A percentile compares a stretch with the other conserved stretches of the same genome.
phyloP scores from a whole-genome alignment of 140 eudicot species.

The Bidens hawaiensis region DNA sequence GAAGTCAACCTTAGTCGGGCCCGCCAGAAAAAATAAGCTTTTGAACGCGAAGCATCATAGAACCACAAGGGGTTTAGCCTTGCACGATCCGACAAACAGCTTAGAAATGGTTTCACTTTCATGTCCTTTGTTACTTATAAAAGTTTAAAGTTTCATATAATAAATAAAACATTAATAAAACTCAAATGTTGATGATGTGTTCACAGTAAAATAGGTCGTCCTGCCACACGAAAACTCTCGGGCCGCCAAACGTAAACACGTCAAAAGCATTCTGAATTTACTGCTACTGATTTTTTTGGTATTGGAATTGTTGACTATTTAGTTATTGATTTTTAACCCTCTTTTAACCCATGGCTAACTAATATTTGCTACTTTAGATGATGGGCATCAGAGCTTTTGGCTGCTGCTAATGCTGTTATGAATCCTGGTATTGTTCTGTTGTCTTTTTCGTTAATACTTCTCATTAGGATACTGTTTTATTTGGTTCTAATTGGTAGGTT shows the following conservation, averaged over 20 bases:
- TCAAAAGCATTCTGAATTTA: slow-evolving; percentile 47
- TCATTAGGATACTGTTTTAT: not conserved
- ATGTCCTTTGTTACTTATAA: not conserved
- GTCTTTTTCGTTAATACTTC: not conserved
- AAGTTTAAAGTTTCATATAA: not conserved
- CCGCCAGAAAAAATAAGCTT: slow-evolving; percentile 62
- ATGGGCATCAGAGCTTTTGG: slow-evolving; percentile 66
- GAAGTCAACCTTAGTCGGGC: slow-evolving; percentile 44
- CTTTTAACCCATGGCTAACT: slow-evolving; percentile 11
- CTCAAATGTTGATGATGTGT: slow-evolving; percentile 19
- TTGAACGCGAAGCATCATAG: slow-evolving; percentile 47
- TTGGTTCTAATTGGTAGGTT: slow-evolving; percentile 18
- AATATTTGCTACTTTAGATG: slow-evolving; percentile 62
- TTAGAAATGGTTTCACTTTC: slow-evolving; percentile 44
- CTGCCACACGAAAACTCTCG: slow-evolving; percentile 72
- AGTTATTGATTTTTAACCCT: not conserved
- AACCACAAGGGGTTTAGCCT: slow-evolving; percentile 50
- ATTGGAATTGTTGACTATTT: slow-evolving; percentile 1
- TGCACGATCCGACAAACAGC: slow-evolving; percentile 66
- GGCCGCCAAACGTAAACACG: slow-evolving; percentile 71
- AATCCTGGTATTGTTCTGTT: slow-evolving; percentile 46
- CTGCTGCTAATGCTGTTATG: slow-evolving; percentile 69
- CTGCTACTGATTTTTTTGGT: slow-evolving; percentile 73
- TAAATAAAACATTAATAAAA: not conserved
- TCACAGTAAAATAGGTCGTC: slow-evolving; percentile 61